Evolutionary conservation across 441 rosid species (phyloP).

Genomic region (Pelargonium fulgidum): DNA sequence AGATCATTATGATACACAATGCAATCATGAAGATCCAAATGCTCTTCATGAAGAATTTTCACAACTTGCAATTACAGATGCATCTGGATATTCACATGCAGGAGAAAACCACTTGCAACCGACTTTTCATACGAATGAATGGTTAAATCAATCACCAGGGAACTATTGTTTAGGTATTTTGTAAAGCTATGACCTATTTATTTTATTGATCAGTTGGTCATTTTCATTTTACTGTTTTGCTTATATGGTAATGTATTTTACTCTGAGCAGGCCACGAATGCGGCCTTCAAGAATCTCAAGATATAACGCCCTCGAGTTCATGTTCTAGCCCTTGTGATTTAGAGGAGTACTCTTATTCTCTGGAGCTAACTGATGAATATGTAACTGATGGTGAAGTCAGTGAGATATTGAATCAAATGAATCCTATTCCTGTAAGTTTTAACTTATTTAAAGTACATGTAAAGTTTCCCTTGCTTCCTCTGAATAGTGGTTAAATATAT

Average conservation of each 20-base stretch:
- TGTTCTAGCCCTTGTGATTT: conserved; percentile 44
- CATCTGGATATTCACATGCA: conserved; percentile 29
- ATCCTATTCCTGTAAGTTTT: conserved; percentile 49
- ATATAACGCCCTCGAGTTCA: conserved; percentile 32
- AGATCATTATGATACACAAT: conserved; percentile 34
- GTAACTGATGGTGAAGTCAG: conserved; percentile 48
- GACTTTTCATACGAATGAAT: conserved; percentile 28
- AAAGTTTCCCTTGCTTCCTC: not conserved
- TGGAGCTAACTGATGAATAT: conserved; percentile 42
- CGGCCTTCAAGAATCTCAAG: conserved; percentile 37
- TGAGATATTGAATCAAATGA: conserved; percentile 55
- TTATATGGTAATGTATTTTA: conserved; percentile 19
- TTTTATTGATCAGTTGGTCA: conserved; percentile 6
- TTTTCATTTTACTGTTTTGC: not conserved
- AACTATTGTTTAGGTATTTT: conserved; percentile 40
- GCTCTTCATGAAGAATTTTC: conserved; percentile 62
- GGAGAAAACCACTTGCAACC: conserved; percentile 27
- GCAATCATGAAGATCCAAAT: conserved; percentile 44
- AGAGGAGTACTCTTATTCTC: conserved; percentile 42
- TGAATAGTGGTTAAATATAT: not conserved
- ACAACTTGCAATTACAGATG: conserved; percentile 46
- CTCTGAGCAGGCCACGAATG: conserved; percentile 35
- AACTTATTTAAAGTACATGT: not conserved
- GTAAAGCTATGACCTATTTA: not conserved
- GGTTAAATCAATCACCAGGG: conserved; percentile 32